Conservation (phyloP, 2,329 filamentous ascomycete species). For the Rhynchosporium agropyri region DNA sequence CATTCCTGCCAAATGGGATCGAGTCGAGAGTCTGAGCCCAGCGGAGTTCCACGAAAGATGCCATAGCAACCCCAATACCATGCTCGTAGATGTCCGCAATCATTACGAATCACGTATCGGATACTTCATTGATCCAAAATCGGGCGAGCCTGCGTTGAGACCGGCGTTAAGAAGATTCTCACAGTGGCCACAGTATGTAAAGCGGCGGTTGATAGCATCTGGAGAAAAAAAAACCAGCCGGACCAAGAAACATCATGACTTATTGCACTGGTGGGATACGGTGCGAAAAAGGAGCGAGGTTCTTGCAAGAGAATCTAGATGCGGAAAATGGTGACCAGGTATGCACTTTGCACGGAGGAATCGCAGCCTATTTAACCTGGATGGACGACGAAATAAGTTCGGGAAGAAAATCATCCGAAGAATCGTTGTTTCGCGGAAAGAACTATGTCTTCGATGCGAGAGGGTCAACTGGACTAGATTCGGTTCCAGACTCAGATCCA, state of each 20-base stretch:
- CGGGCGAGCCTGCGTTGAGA: conserved; percentile 36
- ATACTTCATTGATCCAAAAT: conserved; percentile 40
- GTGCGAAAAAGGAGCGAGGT: conserved; percentile 42
- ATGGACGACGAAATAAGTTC: conserved; percentile 40
- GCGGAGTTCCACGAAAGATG: conserved; percentile 40
- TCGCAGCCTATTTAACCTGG: conserved; percentile 42
- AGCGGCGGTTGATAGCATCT: conserved; percentile 27
- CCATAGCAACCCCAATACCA: conserved; percentile 23
- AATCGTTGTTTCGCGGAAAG: conserved; percentile 40
- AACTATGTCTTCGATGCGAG: conserved; percentile 44
- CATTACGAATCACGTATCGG: conserved; percentile 43
- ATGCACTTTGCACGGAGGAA: conserved; percentile 41
- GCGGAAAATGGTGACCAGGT: conserved; percentile 32
- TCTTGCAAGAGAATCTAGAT: conserved; percentile 38
- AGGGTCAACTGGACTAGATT: conserved; percentile 36
- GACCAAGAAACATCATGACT: conserved; percentile 37
- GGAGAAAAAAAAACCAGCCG: not conserved
- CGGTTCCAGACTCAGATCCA: conserved; percentile 22
- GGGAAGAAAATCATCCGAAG: conserved; percentile 35
- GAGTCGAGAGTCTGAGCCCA: conserved; percentile 36
- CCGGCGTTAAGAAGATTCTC: conserved; percentile 41
- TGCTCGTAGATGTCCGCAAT: conserved; percentile 42
- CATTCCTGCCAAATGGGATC: conserved; percentile 36
- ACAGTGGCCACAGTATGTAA: conserved; percentile 42
- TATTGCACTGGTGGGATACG: conserved; percentile 43